Evolutionary conservation across 495 filamentous ascomycete genomes (phyloP), one percentile per base, ranked within the genome.

Genomic region (Trichoderma erinaceum): DNA sequence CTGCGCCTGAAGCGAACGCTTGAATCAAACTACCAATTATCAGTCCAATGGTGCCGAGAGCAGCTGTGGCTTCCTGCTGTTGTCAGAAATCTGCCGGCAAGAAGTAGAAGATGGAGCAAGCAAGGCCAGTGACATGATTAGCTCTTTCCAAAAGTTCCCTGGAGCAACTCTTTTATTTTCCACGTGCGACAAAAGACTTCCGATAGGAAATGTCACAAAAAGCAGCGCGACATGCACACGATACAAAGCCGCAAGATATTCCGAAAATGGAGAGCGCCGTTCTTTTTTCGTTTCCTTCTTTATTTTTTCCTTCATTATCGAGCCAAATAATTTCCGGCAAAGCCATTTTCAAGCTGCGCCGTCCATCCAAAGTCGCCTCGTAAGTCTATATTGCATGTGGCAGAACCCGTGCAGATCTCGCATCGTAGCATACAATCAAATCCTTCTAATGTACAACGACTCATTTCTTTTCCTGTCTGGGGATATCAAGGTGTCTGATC

Each of bases 391-490:
- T 61, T 25, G 56, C 56, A 29, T 32, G 16, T 16, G n/a, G 56
- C 56, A 32, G 12, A 21, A 38, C 4, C 56, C 56, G 56, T 21
- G 25, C 25, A 29, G 27, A 29, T 61, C 4, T 61, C 56, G 56
- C 56, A 61, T 61, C 56, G 13, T 61, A 61, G 56, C 27, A 61
- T 61, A 61, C 56, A 61, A 32, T 61, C 56, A 61, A 61, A 29
- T 25, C 44, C 56, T 61, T 61, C 56, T 61, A 61, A 29, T 61
- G 56, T 61, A 61, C 56, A 61, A 29, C 3, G 56, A 61, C 56
- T 35, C 27, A 27, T 27, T 21, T 10, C 10, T 32, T 21, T 52
- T 25, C 10, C 10, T 18, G 25, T 11, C 35, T 61, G 23, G 56
- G 25, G 27, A 11, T 61, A 25, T 61, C 56, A 25, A 32, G 16